Conservation (phyloP, 1,284 basidiomycete genomes). For the Melampsora abietis-canadensis region DNA sequence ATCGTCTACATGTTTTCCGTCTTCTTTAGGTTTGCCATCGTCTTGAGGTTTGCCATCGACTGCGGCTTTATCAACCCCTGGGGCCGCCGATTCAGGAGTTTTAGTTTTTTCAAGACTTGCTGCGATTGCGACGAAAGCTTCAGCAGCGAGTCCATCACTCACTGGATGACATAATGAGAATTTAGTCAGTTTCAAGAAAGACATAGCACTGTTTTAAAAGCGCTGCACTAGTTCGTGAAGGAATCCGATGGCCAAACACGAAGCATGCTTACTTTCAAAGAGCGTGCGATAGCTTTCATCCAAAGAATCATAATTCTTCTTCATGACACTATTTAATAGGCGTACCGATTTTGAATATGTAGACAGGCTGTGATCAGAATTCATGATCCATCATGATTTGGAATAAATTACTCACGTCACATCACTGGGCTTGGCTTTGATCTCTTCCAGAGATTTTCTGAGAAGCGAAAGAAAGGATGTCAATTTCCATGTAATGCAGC, state of each 20-base stretch:
- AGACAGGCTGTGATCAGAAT: too few relatives aligned
- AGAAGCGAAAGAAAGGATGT: too few relatives aligned
- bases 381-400: too few relatives aligned
- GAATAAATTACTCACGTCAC: background rate
- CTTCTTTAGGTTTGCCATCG: too few relatives aligned
- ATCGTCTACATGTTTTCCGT: too few relatives aligned
- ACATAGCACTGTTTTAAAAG: background rate
- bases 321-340: background rate
- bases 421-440: background rate
- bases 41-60: too few relatives aligned
- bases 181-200: background rate
- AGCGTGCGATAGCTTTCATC: background rate
- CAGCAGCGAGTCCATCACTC: background rate
- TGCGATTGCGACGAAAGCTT: background rate
- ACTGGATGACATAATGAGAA: background rate
- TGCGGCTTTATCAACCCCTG: too few relatives aligned
- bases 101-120: too few relatives aligned
- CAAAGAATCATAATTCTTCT: background rate
- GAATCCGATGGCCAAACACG: background rate
- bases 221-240: background rate
- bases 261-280: background rate
- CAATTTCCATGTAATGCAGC: too few relatives aligned
- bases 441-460: too few relatives aligned
- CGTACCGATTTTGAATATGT: background rate
- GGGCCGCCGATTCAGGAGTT: too few relatives aligned